Percentiles rank a stretch among this genome's conserved stretches.
Conservation (phyloP, 805 yeast genomes). For the Yarrowia divulgata region DNA sequence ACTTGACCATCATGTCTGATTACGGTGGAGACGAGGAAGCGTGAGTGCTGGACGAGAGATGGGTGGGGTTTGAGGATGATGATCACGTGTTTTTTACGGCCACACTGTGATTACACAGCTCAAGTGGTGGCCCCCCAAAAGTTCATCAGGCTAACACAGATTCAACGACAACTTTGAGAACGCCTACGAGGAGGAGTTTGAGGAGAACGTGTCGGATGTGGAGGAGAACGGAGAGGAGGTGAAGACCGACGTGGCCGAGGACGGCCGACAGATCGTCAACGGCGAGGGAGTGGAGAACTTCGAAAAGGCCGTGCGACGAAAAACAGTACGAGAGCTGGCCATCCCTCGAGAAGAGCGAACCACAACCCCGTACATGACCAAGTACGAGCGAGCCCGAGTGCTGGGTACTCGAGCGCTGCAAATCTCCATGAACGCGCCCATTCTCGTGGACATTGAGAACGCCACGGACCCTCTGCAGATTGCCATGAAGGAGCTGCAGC, state of each 20-base stretch:
- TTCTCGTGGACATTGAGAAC: constrained; percentile 96
- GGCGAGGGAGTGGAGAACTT: constrained; percentile 61
- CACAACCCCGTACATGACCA: constrained; percentile 99
- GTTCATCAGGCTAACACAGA: constrained; percentile 45
- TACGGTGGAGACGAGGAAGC: constrained; percentile 54
- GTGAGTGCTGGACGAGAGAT: constrained; percentile 44
- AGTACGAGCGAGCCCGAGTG: constrained; percentile 96
- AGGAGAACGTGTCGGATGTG: constrained; percentile 80
- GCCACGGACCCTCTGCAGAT: constrained; percentile 98
- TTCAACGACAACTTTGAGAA: constrained; percentile 59
- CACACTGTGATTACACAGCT: no score
- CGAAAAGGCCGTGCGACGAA: constrained; percentile 56
- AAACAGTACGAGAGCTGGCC: constrained; percentile 79
- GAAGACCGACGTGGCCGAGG: constrained; percentile 63
- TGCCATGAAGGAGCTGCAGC: constrained; percentile 95
- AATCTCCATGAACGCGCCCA: constrained; percentile 98
- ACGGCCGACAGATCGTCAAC: constrained; percentile 74
- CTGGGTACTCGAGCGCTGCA: constrained; percentile 97
- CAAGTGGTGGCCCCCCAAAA: no score
- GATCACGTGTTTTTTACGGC: not conserved
- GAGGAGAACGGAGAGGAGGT: constrained; percentile 58
- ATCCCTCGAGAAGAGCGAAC: constrained; percentile 87
- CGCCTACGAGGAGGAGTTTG: constrained; percentile 67
- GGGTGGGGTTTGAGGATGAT: no score
- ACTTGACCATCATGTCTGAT: constrained; percentile 40